Evolutionary conservation across 805 yeast genomes (phyloP), one percentile per base, ranked within the genome.

Genomic region (Saccharomycopsis amapae): DNA sequence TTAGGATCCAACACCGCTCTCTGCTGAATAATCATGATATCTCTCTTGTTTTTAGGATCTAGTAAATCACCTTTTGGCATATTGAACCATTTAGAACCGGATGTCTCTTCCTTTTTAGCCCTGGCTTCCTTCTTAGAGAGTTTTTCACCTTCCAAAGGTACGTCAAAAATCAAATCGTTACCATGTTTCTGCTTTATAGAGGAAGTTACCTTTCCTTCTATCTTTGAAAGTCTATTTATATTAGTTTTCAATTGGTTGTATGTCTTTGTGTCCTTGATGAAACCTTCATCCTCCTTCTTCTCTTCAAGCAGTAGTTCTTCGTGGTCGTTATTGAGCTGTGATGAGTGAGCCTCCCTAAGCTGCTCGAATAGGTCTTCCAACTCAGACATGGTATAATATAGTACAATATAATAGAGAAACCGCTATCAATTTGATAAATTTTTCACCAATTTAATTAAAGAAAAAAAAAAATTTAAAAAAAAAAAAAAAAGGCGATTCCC

Each of bases 1-100:
- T 93, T 93, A 5, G 97, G 97, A 60, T 93, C 97, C 51, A 93
- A 71, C 7, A 88, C 96, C 46, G 84, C 82, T 64, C 98, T 78
- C 67, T 90, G 85, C 58, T 86, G 81, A 49, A 93, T 69, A 13
- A 93, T 65, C 57, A 78, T 68, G 55, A 93, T 60, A 61, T 93
- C 97, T 49, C 95, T 72, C 58, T 83, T 83, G 24, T 73, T 72
- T 2, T 81, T 78, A 7, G 94, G 84, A 50, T 85, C 63, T 55
- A 84, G 93, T 4, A 81, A 78, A 20, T 50, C 44, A 2, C 51
- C 53, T 54, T 77, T 79, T 25, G 87, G 86, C 73, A 89, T 69
- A 42, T 78, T 72, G 57, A 86, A 89, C 97, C 97, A 89, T 51
- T 78, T 68, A 25, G 64, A 61, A 0, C 86, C 87, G 1, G 80